These are phyloP conservation scores for Hemileia vastatrix DNA, from an alignment of 1,284 basidiomycete species.

Conservation along the genomic window DNA sequence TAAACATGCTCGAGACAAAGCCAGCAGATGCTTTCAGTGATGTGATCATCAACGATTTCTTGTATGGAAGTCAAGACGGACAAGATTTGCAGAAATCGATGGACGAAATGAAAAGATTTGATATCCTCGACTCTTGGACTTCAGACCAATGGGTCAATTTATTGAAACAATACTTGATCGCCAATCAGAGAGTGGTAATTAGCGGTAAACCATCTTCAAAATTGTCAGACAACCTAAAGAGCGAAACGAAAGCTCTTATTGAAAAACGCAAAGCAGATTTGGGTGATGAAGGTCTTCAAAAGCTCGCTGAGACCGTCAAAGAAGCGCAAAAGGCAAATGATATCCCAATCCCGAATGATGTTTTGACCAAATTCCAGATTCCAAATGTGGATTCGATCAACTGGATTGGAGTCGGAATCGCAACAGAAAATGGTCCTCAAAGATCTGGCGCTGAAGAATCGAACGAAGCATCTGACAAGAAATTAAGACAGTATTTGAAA, in stretches of 20 bases:
- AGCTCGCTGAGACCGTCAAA: conserved; percentile 61
- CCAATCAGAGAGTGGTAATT: conserved; percentile 61
- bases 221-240: conserved; percentile 69
- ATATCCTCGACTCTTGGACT: conserved; percentile 32
- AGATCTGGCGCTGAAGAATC: no score
- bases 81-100: conserved; percentile 30
- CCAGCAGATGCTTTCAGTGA: conserved; percentile 53
- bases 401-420: conserved; percentile 85
- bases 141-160: conserved; percentile 35
- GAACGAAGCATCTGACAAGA: no score
- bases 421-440: conserved; percentile 33
- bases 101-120: conserved; percentile 37
- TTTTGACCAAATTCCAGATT: conserved; percentile 74
- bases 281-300: conserved; percentile 69
- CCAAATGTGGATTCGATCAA: conserved; percentile 79
- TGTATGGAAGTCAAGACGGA: conserved; percentile 41
- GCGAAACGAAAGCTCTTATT: conserved; percentile 68
- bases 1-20: conserved; percentile 38
- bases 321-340: conserved; percentile 81
- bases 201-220: conserved; percentile 77
- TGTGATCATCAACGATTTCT: conserved; percentile 40
- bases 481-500: no score
- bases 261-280: conserved; percentile 60
- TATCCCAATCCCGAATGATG: conserved; percentile 62
- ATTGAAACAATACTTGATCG: conserved; percentile 55